These are phyloP conservation scores for Nannochloropsis salina DNA, from an alignment of 108 stramenopile genomes.

Conservation along the genomic window DNA sequence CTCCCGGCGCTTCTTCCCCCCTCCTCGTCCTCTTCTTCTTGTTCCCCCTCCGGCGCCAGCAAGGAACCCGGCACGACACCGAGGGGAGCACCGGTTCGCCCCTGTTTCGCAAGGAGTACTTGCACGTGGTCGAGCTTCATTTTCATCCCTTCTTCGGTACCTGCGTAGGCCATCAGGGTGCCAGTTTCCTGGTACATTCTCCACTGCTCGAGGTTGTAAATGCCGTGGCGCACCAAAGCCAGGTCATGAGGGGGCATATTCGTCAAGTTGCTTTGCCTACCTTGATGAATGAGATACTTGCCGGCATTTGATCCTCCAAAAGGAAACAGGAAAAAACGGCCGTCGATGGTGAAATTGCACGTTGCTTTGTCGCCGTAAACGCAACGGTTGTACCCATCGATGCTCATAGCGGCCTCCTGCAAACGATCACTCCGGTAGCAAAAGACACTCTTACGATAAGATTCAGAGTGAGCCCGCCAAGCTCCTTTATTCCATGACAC, in stretches of 20 bases:
- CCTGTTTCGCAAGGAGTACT: neutral
- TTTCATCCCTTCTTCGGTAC: neutral
- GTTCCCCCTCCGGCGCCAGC: neutral
- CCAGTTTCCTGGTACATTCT: neutral
- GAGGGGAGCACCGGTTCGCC: neutral
- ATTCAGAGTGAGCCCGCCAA: neutral
- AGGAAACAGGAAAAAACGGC: neutral
- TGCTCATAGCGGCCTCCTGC: neutral
- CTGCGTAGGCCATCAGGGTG: neutral
- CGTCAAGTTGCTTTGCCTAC: neutral
- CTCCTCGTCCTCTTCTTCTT: neutral
- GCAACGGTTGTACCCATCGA: neutral
- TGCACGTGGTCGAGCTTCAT: neutral
- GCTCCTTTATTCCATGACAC: neutral
- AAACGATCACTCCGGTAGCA: neutral
- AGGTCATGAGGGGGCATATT: neutral
- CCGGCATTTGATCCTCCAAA: neutral
- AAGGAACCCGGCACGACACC: too few species aligned
- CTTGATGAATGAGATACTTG: neutral
- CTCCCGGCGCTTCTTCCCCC: neutral
- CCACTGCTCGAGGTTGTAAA: neutral
- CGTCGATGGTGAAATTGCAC: conserved; percentile 17
- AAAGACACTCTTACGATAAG: neutral
- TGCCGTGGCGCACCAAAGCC: neutral
- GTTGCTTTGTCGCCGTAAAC: neutral